phyloP scores from a whole-genome alignment of 2,329 filamentous ascomycete species.

The Decorospora gaudefroyi region DNA sequence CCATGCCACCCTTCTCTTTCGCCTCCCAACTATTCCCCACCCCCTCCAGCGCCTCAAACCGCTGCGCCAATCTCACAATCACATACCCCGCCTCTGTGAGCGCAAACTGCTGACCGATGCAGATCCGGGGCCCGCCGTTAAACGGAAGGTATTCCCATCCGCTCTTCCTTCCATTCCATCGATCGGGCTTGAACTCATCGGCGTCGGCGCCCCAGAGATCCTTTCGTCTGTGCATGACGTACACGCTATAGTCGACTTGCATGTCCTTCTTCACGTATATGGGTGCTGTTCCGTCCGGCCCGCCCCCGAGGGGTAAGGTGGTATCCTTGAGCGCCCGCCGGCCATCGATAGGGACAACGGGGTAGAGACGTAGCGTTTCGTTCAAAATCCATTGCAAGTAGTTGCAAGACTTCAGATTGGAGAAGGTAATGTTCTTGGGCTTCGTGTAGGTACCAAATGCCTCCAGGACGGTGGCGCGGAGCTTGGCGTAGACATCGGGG shows the following conservation, averaged over 20 bases:
- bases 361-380: conserved; percentile 44
- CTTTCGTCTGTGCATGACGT: conserved; percentile 42
- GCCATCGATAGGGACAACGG: conserved; percentile 40
- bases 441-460: conserved; percentile 51
- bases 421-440: conserved; percentile 50
- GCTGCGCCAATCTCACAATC: conserved; percentile 34
- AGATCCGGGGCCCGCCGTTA: conserved; percentile 41
- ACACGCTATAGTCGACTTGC: conserved; percentile 35
- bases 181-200: conserved; percentile 43
- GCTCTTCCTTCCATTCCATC: conserved; percentile 40
- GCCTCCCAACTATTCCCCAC: conserved; percentile 36
- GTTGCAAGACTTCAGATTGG: conserved; percentile 36
- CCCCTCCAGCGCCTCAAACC: conserved; percentile 35
- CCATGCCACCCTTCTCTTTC: conserved; percentile 31
- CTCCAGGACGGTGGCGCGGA: conserved; percentile 44
- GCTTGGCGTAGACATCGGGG: conserved; percentile 40
- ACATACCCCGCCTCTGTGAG: conserved; percentile 39
- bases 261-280: conserved; percentile 40
- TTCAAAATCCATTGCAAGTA: conserved; percentile 44
- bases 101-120: conserved; percentile 43
- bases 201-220: conserved; percentile 48
- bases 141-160: conserved; percentile 45
- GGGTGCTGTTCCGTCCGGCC: conserved; percentile 40
- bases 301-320: conserved; percentile 44
- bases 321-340: conserved; percentile 42